Percentiles rank a stretch among this genome's conserved stretches.
phyloP scores from a whole-genome alignment of 148 eudicot species.

The Diospyros kaki region DNA sequence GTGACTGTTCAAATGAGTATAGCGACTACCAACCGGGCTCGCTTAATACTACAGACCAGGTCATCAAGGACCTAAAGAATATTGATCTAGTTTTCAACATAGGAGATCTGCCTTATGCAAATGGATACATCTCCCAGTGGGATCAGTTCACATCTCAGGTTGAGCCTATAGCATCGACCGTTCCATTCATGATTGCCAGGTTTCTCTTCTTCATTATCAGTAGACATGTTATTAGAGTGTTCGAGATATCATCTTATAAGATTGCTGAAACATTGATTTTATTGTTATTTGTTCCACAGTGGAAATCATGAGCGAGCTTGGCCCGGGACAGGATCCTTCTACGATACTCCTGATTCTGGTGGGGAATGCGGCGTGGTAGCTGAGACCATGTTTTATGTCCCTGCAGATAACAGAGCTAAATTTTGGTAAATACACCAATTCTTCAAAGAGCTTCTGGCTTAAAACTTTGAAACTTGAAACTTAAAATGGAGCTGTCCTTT shows the following conservation, averaged over 20 bases:
- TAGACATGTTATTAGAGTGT: neutral
- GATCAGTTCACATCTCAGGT: conserved; percentile 91
- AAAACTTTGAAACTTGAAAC: neutral
- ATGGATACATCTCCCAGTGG: conserved; percentile 90
- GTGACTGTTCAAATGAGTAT: conserved; percentile 80
- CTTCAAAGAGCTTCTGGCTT: neutral
- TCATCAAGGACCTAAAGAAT: conserved; percentile 61
- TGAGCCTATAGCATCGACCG: conserved; percentile 73
- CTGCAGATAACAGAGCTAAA: conserved; percentile 83
- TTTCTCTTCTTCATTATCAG: conserved; percentile 5
- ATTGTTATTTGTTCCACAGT: conserved; percentile 24
- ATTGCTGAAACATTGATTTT: neutral
- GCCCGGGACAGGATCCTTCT: conserved; percentile 75
- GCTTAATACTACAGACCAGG: conserved; percentile 72
- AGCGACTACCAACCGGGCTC: conserved; percentile 76
- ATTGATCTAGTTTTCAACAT: conserved; percentile 82
- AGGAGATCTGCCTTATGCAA: conserved; percentile 73
- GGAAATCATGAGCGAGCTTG: conserved; percentile 96
- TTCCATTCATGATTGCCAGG: conserved; percentile 93
- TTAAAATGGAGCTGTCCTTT: too few species aligned
- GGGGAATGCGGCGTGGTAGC: conserved; percentile 93
- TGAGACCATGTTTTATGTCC: conserved; percentile 79
- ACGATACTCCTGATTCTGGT: conserved; percentile 59
- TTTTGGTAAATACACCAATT: conserved; percentile 43
- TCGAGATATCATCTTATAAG: neutral